Base-by-base conservation (phyloP, 139 green algal genomes). In the Chlorella sp. region DNA sequence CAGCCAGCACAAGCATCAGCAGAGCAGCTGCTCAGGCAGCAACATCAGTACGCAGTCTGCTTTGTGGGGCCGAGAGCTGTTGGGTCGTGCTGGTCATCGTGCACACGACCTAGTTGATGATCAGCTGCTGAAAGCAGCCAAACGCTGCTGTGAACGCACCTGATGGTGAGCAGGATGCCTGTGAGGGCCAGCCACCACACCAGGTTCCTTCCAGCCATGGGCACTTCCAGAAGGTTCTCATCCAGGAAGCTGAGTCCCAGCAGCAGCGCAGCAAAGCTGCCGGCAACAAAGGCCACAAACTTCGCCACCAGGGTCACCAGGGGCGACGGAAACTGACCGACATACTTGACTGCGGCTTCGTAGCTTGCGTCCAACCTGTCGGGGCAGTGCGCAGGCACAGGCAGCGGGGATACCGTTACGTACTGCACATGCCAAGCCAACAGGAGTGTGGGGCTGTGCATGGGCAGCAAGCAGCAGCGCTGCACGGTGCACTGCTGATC, bases 291-390 rank as follows among this genome's bases (percentile, higher is more conserved):
- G 5, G 75, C 74, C 29, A 89, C 36, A 49, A 94, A 78, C 14
- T 76, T 64, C 1, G 70, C 74, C 2, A 82, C 3, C 10, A 71
- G 61, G 62, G 60, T 77, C 62, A 96, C 67, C 5, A 68, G 69
- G 29, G 85, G 86, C 17, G 85, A 92, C 1, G 95, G 93, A 74
- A 99, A 99, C 82, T 97, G 93, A 97, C 98, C 35, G 80, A 84
- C 36, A 84, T 71, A 71, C 35, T 31, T 35, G 35, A 10, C 26
- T 10, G 95, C 94, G 3, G 88, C 77, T 24, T 83, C 77, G 69
- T 94, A 82, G 63, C 82, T 88, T 35, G 84, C 81, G 31, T 87
- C 80, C 35, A 98, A 83, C 65, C 93, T 88, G 76, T 26, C 42
- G 17, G 42, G 10, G 17, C 42, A 55, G n/a, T n/a, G n/a, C n/a